Percentiles rank a stretch among this genome's conserved stretches.
Conservation (phyloP, 768 basidiomycete genomes). For the Coprinopsis cinerea region DNA sequence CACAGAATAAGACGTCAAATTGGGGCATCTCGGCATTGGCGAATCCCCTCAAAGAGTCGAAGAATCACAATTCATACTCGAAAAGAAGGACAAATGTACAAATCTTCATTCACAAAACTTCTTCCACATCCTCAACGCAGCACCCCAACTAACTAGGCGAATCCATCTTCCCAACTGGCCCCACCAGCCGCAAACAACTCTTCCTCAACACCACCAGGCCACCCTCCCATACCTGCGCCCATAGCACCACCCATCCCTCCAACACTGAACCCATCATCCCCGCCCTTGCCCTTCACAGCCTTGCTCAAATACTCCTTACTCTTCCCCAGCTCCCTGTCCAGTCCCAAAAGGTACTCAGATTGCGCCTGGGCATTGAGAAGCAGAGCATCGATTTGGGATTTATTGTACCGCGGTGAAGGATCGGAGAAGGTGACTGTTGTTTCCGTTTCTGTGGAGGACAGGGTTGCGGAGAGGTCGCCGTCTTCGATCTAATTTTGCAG, state of each 20-base stretch:
- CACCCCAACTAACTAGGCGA: no score
- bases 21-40: no score
- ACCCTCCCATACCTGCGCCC: neutral
- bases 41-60: no score
- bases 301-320: conserved; percentile 72
- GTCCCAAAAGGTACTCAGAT: conserved; percentile 34
- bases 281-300: conserved; percentile 26
- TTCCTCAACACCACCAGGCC: neutral
- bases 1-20: no score
- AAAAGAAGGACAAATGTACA: no score
- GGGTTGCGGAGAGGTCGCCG: conserved; percentile 61
- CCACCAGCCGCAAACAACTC: neutral
- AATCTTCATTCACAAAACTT: no score
- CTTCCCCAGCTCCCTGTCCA: conserved; percentile 53
- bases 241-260: neutral
- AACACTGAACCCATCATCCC: neutral
- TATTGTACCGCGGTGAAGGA: conserved; percentile 50
- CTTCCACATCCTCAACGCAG: no score
- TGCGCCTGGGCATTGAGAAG: conserved; percentile 53
- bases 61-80: no score
- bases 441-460: conserved; percentile 62
- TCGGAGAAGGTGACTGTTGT: conserved; percentile 75
- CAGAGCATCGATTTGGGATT: conserved; percentile 54
- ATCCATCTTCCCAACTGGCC: no score
- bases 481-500: conserved; percentile 53